A percentile compares a stretch with the other conserved stretches of the same genome.
Evolutionary conservation across 306 rosid genomes (phyloP).

Genomic region (Calophaca sinica): DNA sequence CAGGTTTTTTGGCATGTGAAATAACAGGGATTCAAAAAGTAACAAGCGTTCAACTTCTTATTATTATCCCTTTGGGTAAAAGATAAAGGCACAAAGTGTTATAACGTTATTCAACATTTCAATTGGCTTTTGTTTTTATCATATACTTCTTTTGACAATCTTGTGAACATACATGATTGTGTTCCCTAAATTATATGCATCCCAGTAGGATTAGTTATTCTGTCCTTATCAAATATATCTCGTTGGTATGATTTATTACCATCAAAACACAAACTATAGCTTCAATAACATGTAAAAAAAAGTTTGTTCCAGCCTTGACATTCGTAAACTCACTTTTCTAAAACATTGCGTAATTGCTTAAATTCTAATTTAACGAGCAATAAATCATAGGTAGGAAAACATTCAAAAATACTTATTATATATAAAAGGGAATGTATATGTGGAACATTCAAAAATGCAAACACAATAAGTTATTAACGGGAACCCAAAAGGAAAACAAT

Average conservation of each 20-base stretch:
- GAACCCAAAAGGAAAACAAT: background rate
- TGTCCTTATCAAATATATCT: background rate
- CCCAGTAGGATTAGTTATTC: constrained; percentile 32
- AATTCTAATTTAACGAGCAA: too few species aligned
- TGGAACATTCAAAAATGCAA: background rate
- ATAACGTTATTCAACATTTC: constrained; percentile 7
- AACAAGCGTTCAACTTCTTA: background rate
- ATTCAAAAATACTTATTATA: too few species aligned
- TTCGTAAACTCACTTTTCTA: too few species aligned
- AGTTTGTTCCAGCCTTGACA: too few species aligned
- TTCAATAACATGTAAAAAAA: background rate
- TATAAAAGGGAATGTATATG: background rate
- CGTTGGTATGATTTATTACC: background rate
- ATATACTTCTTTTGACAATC: constrained; percentile 13
- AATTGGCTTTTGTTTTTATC: constrained; percentile 7
- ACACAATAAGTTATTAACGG: background rate
- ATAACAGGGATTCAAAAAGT: constrained; percentile 6
- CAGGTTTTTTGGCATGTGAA: constrained; percentile 30
- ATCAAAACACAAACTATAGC: constrained; percentile 3
- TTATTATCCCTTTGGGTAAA: background rate
- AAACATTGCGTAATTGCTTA: too few species aligned
- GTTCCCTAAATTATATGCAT: constrained; percentile 22
- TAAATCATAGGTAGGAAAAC: too few species aligned
- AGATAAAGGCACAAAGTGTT: background rate
- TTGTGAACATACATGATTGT: constrained; percentile 13